A percentile compares a stretch with the other conserved stretches of the same genome.
These are phyloP conservation scores for Mariannaea elegans DNA, from an alignment of 2,329 filamentous ascomycete genomes.

Conservation along the genomic window DNA sequence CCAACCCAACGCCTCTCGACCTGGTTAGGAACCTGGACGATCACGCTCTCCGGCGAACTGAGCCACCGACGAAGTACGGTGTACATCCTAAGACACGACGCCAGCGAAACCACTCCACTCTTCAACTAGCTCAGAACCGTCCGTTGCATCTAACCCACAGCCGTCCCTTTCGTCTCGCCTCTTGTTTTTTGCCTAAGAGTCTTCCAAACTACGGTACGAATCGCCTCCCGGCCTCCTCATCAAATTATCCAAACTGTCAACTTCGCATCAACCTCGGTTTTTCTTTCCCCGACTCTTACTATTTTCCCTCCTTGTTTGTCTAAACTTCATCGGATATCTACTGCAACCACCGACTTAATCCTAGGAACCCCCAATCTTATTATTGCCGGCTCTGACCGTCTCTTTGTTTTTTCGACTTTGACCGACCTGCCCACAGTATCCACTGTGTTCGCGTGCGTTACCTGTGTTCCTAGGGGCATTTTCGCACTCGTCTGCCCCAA, in stretches of 20 bases:
- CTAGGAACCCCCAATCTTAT: constrained; percentile 26
- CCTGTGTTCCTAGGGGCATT: constrained; percentile 31
- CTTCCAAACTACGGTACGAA: constrained; percentile 15
- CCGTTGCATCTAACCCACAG: constrained; percentile 24
- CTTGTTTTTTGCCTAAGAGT: constrained; percentile 24
- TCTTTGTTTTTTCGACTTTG: constrained; percentile 30
- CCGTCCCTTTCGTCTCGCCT: constrained; percentile 13
- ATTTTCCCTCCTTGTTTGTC: background rate
- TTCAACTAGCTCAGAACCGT: constrained; percentile 27
- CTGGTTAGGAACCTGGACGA: too few species aligned
- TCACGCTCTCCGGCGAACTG: too few species aligned
- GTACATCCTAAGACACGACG: background rate
- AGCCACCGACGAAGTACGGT: too few species aligned
- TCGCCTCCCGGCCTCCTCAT: constrained; percentile 25
- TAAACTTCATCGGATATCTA: background rate
- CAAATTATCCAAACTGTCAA: constrained; percentile 18
- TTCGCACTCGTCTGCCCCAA: constrained; percentile 33
- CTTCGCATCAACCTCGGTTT: constrained; percentile 20
- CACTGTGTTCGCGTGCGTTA: constrained; percentile 31
- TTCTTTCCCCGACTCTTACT: background rate
- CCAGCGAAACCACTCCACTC: constrained; percentile 29
- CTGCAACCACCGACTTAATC: constrained; percentile 13
- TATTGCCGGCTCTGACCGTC: constrained; percentile 37
- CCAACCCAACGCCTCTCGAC: background rate
- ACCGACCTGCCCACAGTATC: constrained; percentile 33